Conservation (phyloP, 305 asterid species). For the Solanum hybrid region DNA sequence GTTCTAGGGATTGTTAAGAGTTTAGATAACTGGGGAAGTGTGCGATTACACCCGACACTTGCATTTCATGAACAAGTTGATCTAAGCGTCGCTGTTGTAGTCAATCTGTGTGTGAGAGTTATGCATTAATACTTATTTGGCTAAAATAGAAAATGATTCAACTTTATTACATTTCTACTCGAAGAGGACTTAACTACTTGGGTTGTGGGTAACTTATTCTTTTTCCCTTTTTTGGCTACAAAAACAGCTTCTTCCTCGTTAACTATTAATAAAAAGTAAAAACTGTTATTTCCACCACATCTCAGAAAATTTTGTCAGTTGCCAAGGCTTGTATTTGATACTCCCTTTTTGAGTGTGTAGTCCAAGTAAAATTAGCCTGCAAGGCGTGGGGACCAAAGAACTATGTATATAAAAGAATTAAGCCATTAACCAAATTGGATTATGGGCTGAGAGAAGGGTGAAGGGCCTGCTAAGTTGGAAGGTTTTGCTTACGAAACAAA, state of each 20-base stretch:
- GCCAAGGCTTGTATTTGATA: background rate
- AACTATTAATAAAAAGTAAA: background rate
- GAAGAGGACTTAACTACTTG: background rate
- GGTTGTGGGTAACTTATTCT: background rate
- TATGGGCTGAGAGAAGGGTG: background rate
- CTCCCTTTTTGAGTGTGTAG: background rate
- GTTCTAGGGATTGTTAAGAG: background rate
- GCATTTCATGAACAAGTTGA: background rate
- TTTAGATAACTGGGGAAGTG: background rate
- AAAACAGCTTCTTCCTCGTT: background rate
- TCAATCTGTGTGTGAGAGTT: background rate
- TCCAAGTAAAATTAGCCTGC: background rate
- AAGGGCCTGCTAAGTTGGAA: background rate
- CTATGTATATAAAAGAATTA: background rate
- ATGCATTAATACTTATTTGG: background rate
- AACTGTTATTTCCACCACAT: background rate
- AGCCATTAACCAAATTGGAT: background rate
- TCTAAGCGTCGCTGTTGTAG: background rate
- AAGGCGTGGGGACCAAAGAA: background rate
- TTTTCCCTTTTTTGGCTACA: background rate
- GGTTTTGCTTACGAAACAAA: background rate
- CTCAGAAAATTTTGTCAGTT: background rate
- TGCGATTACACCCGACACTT: background rate
- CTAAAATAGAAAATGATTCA: background rate
- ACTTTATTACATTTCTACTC: background rate